These are phyloP conservation scores for Extremus antarcticus DNA, from an alignment of 495 filamentous ascomycete species.

Conservation along the genomic window DNA sequence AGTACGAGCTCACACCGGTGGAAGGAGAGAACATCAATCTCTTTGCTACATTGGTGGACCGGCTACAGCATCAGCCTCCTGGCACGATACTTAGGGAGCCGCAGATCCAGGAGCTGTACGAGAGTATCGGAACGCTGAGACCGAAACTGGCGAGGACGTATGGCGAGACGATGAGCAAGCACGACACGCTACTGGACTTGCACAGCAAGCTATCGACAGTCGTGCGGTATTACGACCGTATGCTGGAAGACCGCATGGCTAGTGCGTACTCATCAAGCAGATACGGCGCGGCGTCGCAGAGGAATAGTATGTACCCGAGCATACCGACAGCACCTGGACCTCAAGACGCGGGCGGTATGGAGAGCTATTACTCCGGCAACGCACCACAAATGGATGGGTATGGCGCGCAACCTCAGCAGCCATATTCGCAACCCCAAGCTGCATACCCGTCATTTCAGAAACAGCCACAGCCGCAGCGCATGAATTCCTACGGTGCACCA, in stretches of 20 bases:
- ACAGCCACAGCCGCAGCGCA: constrained; percentile 4
- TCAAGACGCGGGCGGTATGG: constrained; percentile 41
- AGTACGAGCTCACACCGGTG: constrained; percentile 86
- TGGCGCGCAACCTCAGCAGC: constrained; percentile 26
- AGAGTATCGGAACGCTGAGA: constrained; percentile 82
- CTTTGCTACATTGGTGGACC: constrained; percentile 87
- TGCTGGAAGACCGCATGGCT: constrained; percentile 90
- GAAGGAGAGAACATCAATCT: constrained; percentile 97
- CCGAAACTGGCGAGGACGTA: constrained; percentile 94
- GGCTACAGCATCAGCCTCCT: constrained; percentile 86
- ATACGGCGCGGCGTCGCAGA: constrained; percentile 35
- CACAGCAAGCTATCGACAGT: constrained; percentile 94
- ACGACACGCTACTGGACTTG: constrained; percentile 84
- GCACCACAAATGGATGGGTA: constrained; percentile 40
- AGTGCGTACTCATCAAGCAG: constrained; percentile 69
- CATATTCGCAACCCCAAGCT: constrained; percentile 15
- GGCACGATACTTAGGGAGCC: constrained; percentile 91
- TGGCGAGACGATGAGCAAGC: constrained; percentile 99
- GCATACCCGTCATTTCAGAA: constrained; percentile 29
- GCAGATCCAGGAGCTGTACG: constrained; percentile 95
- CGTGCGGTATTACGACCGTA: constrained; percentile 95
- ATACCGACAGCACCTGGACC: constrained; percentile 37
- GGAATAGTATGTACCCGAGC: constrained; percentile 50
- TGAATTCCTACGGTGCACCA: neutral
- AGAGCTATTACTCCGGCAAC: constrained; percentile 73